Base-by-base conservation (phyloP, 352 stramenopile species). In the Plasmopara halstedii region DNA sequence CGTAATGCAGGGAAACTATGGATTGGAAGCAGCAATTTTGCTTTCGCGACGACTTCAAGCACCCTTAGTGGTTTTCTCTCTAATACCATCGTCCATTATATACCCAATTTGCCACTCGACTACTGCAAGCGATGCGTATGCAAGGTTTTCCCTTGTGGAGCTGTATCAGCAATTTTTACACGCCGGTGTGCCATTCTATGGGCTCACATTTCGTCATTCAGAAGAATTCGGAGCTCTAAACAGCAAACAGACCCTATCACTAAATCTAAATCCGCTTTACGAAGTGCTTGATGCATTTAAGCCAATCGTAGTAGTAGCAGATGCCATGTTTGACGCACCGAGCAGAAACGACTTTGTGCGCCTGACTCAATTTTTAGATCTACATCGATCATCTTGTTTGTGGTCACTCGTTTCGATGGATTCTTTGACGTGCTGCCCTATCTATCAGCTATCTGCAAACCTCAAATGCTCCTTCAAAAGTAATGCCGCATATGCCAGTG, bases 321-420 rank as follows among this genome's bases (percentile, higher is more conserved):
- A 82, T 47, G 52, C 53, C 33, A 39, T 60, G 23, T 67, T 73
- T 15, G 53, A 76, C 40, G 34, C 48, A 4, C 27, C 64, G 1
- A 53, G 58, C 10, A 65, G 57, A 15, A 60, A 63, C 8, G 66
- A 76, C 29, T 49, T 76, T 32, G 37, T 51, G 13, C 53, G 57
- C 9, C 50, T 82, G 23, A 41, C 51, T 15, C 64, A 47, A 6
- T 71, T 70, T 34, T 45, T 76, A 19, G 32, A 61, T 25, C 25
- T 68, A 14, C 73, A 70, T 35, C 46, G 55, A 0, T 50, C 56
- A 9, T 62, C 56, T 19, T 70, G 64, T 21, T 53, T 55, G 15
- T 89, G 74, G 73, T 55, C 58, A 9, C 60, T 87, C 14, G 17
- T 89, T 11, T 64, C 74, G 0, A 69, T 86, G 29, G 77, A 89